Percentiles rank a stretch among this genome's conserved stretches.
Evolutionary conservation across 192 early-diverging fungal species (phyloP).

Genomic region (Gaertneriomyces sp.): DNA sequence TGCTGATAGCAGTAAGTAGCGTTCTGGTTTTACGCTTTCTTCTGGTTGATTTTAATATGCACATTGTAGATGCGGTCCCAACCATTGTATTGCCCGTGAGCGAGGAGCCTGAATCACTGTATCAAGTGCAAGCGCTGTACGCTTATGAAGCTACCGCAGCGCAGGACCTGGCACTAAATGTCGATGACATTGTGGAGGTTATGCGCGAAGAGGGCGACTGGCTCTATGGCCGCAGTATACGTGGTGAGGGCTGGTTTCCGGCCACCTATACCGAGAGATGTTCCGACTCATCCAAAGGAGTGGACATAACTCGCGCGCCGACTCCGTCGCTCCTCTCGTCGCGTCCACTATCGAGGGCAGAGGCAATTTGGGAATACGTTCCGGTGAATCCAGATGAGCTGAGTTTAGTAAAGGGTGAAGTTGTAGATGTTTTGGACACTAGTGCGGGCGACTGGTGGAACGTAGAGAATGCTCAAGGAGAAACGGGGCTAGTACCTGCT

Average conservation of each 20-base stretch:
- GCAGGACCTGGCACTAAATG: conserved; percentile 54
- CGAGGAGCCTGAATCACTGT: conserved; percentile 16
- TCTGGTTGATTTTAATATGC: too few species aligned
- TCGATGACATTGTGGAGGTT: conserved; percentile 53
- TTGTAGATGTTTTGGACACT: conserved; percentile 41
- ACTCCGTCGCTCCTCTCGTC: conserved; percentile 13
- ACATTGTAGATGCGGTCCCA: too few species aligned
- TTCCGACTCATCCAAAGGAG: too few species aligned
- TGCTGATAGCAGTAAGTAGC: too few species aligned
- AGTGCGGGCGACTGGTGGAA: conserved; percentile 46
- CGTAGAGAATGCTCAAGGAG: conserved; percentile 29
- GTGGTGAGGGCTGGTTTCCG: conserved; percentile 58
- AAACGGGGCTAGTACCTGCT: conserved; percentile 48
- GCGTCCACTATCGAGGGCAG: conserved; percentile 16
- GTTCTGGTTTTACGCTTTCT: too few species aligned
- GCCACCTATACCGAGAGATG: conserved; percentile 47
- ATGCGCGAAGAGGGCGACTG: conserved; percentile 65
- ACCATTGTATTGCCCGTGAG: too few species aligned
- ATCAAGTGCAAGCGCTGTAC: conserved; percentile 40
- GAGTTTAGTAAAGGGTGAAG: conserved; percentile 31
- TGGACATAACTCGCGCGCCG: background rate
- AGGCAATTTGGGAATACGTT: conserved; percentile 43
- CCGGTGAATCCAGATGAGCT: conserved; percentile 44
- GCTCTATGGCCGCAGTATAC: conserved; percentile 53
- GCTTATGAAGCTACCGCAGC: conserved; percentile 44